These are phyloP conservation scores for Aspergillus tanneri DNA, from an alignment of 2,329 filamentous ascomycete genomes.

Conservation along the genomic window DNA sequence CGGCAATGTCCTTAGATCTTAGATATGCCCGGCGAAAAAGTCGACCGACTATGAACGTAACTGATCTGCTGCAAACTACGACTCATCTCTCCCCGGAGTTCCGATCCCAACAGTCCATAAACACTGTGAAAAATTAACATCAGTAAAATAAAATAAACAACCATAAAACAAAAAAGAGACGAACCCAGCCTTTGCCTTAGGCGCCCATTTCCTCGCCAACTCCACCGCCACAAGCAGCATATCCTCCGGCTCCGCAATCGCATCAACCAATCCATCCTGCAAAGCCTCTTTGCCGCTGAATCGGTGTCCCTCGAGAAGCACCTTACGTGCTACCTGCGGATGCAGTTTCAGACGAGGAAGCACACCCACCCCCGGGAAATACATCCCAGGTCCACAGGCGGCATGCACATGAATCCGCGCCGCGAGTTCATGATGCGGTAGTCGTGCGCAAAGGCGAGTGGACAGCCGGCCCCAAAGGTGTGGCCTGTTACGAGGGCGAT, in stretches of 20 bases:
- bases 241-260: constrained; percentile 48
- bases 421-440: constrained; percentile 50
- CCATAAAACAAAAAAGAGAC: neutral
- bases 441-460: constrained; percentile 50
- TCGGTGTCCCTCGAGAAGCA: constrained; percentile 56
- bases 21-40: neutral
- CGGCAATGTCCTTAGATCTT: no score
- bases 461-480: constrained; percentile 51
- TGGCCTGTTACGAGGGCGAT: constrained; percentile 51
- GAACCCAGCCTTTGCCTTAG: constrained; percentile 35
- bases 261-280: constrained; percentile 56
- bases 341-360: constrained; percentile 54
- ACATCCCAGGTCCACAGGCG: constrained; percentile 56
- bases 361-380: constrained; percentile 56
- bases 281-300: constrained; percentile 56
- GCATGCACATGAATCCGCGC: constrained; percentile 52
- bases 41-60: constrained; percentile 50
- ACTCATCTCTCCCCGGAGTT: constrained; percentile 56
- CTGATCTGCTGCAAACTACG: constrained; percentile 53
- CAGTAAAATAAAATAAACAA: no score
- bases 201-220: constrained; percentile 45
- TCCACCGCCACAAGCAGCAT: constrained; percentile 51
- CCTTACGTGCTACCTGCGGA: constrained; percentile 54
- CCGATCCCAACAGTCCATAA: constrained; percentile 52
- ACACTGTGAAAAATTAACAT: no score